A percentile compares a stretch with the other conserved stretches of the same genome.
Conservation (phyloP, 2,329 filamentous ascomycete species). For the Grosmannia clavigera region DNA sequence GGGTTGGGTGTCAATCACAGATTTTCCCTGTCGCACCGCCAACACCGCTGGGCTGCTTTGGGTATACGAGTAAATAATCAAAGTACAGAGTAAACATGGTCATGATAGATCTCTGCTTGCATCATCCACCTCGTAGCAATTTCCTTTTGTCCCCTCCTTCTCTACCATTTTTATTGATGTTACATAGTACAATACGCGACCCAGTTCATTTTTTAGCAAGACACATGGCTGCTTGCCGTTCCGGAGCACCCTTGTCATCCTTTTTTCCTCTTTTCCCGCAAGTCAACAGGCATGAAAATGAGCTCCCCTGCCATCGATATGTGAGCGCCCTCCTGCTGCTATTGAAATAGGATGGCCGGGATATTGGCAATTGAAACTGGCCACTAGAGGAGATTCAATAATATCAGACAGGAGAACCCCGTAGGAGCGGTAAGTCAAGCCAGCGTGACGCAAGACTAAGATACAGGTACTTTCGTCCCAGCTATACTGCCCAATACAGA, state of each 20-base stretch:
- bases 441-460: not conserved
- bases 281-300: not conserved
- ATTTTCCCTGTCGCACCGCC: not conserved
- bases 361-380: not conserved
- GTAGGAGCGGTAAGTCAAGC: not conserved
- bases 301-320: not conserved
- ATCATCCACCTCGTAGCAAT: not conserved
- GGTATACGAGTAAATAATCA: not conserved
- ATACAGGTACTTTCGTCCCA: not conserved
- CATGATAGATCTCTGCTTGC: not conserved
- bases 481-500: not conserved
- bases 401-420: not conserved
- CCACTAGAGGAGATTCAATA: not conserved
- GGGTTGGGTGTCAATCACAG: not conserved
- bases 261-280: not conserved
- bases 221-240: too few relatives aligned
- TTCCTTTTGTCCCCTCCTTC: not conserved
- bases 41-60: not conserved
- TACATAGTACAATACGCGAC: too few relatives aligned
- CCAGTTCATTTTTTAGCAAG: too few relatives aligned
- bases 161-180: not conserved
- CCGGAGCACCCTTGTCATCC: not conserved
- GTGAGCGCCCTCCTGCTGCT: not conserved
- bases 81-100: not conserved
- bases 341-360: not conserved